Evolutionary conservation across 2,329 filamentous ascomycete genomes (phyloP).

Genomic region (Aspergillus persii): DNA sequence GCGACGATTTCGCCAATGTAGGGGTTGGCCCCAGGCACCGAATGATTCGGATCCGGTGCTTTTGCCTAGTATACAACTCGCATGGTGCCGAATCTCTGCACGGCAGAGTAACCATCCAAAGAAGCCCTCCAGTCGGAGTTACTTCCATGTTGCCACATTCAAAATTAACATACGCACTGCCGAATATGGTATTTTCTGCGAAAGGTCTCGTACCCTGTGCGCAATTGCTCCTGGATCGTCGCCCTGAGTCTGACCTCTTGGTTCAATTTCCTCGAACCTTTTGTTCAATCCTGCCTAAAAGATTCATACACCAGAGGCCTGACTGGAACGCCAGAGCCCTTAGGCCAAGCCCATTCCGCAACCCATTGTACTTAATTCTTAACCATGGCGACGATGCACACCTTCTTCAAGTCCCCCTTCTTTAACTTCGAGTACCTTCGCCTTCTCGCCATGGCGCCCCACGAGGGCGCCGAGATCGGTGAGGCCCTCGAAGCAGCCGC

Average conservation of each 20-base stretch:
- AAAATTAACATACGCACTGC: neutral
- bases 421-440: slow-evolving; percentile 48
- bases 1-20: slow-evolving; percentile 1
- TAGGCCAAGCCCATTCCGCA: too few relatives aligned
- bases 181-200: neutral
- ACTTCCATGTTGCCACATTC: neutral
- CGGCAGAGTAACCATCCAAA: neutral
- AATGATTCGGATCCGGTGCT: slow-evolving; percentile 2
- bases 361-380: neutral
- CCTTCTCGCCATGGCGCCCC: slow-evolving; percentile 37
- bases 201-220: neutral
- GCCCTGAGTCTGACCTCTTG: neutral
- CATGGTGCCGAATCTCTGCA: neutral
- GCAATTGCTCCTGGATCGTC: neutral
- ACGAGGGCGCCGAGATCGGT: slow-evolving; percentile 40
- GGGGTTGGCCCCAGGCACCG: neutral
- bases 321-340: too few relatives aligned
- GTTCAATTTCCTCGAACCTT: too few relatives aligned
- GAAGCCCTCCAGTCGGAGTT: neutral
- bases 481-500: slow-evolving; percentile 41
- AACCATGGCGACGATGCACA: slow-evolving; percentile 25
- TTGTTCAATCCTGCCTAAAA: too few relatives aligned
- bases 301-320: too few relatives aligned
- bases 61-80: neutral
- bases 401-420: slow-evolving; percentile 32